Evolutionary conservation across 129 eudicot genomes (phyloP).

Genomic region (Lonicera japonica): DNA sequence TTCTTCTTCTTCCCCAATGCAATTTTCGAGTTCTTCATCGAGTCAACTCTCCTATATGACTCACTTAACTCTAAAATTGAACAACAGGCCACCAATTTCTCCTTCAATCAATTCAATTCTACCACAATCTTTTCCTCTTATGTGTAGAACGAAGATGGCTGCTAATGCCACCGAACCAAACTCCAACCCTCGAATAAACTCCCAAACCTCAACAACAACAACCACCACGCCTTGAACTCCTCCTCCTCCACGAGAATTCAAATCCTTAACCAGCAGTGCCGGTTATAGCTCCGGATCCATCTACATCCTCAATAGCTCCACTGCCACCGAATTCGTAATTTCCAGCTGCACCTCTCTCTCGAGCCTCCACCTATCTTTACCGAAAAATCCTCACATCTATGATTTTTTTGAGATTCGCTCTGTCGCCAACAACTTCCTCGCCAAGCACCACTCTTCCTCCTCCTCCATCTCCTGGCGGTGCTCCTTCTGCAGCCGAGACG

Average conservation of each 20-base stretch:
- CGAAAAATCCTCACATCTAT: too few species aligned
- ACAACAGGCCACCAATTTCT: too few species aligned
- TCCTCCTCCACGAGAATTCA: not conserved
- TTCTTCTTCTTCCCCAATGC: not conserved
- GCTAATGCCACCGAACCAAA: conserved; percentile 49
- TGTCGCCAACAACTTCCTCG: too few species aligned
- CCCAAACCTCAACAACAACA: not conserved
- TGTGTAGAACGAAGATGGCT: conserved; percentile 80
- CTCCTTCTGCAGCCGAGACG: too few species aligned
- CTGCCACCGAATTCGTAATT: conserved; percentile 41
- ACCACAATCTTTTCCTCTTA: conserved; percentile 14
- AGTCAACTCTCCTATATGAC: not conserved
- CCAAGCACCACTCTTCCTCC: too few species aligned
- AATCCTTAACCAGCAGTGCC: conserved; percentile 19
- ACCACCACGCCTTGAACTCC: conserved; percentile 4
- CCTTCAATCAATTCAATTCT: too few species aligned
- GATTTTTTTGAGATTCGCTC: too few species aligned
- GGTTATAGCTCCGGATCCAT: conserved; percentile 16
- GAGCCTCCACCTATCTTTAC: conserved; percentile 64
- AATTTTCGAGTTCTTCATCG: not conserved
- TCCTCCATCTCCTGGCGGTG: too few species aligned
- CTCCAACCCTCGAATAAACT: conserved; percentile 10
- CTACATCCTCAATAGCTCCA: conserved; percentile 33
- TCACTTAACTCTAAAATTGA: not conserved
- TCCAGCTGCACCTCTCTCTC: conserved; percentile 47